phyloP scores from a whole-genome alignment of 306 rosid genomes.

The Trifolium repens region DNA sequence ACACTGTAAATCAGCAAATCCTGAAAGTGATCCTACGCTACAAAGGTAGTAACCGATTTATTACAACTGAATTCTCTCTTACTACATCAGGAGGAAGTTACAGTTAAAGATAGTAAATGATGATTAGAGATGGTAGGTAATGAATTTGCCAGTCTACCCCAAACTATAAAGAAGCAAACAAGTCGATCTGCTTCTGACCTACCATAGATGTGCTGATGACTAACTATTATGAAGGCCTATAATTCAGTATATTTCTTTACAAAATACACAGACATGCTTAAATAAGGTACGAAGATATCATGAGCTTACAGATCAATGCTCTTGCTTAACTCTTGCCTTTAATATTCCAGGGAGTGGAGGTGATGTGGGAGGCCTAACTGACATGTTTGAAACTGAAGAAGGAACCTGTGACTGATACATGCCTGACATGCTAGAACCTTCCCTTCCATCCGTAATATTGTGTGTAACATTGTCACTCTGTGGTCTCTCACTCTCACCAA shows the following conservation, averaged over 20 bases:
- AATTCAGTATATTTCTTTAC: slow-evolving; percentile 52
- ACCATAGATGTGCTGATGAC: slow-evolving; percentile 49
- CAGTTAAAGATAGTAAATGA: slow-evolving; percentile 36
- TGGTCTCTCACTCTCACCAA: slow-evolving; percentile 68
- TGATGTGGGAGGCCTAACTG: slow-evolving; percentile 75
- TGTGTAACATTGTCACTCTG: slow-evolving; percentile 55
- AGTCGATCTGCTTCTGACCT: slow-evolving; percentile 51
- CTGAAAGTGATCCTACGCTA: slow-evolving; percentile 31
- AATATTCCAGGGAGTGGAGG: slow-evolving; percentile 96
- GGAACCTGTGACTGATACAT: slow-evolving; percentile 63
- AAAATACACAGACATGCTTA: slow-evolving; percentile 67
- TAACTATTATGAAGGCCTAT: slow-evolving; percentile 43
- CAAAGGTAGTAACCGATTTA: background rate
- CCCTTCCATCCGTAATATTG: slow-evolving; percentile 67
- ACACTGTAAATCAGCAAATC: slow-evolving; percentile 29
- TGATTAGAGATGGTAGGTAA: slow-evolving; percentile 42
- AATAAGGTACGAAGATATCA: slow-evolving; percentile 40
- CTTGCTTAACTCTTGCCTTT: slow-evolving; percentile 92
- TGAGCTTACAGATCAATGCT: slow-evolving; percentile 53
- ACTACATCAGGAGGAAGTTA: slow-evolving; percentile 31
- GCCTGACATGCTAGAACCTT: slow-evolving; percentile 75
- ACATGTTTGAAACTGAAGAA: slow-evolving; percentile 54
- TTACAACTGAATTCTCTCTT: slow-evolving; percentile 33
- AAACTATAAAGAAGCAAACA: slow-evolving; percentile 41
- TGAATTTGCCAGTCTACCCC: slow-evolving; percentile 56